Conservation (phyloP, 2,329 filamentous ascomycete species). For the Knoxdaviesia capensis region DNA sequence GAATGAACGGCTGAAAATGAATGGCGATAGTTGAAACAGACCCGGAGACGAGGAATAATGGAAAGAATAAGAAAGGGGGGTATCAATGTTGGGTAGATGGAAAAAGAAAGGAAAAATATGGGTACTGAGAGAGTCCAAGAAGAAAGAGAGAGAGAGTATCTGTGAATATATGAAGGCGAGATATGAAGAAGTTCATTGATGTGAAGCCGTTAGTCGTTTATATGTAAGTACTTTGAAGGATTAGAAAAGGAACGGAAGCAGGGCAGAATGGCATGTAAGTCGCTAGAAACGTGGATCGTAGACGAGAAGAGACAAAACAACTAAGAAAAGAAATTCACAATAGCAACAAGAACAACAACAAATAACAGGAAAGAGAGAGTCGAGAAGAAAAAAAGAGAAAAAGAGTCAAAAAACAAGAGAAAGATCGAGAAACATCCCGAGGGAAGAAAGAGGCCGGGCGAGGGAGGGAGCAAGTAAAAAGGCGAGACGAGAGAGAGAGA, state of each 20-base stretch:
- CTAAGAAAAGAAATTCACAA: not conserved
- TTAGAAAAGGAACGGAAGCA: too few species aligned
- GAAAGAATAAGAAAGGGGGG: not conserved
- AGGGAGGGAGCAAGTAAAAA: too few species aligned
- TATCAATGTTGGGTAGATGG: not conserved
- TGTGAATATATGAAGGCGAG: not conserved
- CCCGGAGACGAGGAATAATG: not conserved
- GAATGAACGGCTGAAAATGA: too few species aligned
- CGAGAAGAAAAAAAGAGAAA: conserved; percentile 1
- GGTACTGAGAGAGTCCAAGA: not conserved
- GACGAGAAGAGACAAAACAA: not conserved
- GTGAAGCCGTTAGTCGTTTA: too few species aligned
- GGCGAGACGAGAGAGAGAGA: not conserved
- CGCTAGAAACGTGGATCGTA: not conserved
- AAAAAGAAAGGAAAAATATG: not conserved
- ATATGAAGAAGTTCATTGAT: too few species aligned
- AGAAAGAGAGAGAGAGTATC: not conserved
- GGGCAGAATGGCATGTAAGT: not conserved
- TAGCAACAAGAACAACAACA: conserved; percentile 1
- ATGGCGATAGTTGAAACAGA: not conserved
- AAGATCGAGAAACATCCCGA: conserved; percentile 1
- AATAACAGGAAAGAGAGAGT: conserved; percentile 5
- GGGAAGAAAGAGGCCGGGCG: too few species aligned
- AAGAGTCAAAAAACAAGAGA: conserved; percentile 2
- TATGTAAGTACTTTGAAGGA: too few species aligned